Evolutionary conservation across 2,329 filamentous ascomycete species (phyloP), one percentile per base, ranked within the genome.

Genomic region (Penicillium paneum): DNA sequence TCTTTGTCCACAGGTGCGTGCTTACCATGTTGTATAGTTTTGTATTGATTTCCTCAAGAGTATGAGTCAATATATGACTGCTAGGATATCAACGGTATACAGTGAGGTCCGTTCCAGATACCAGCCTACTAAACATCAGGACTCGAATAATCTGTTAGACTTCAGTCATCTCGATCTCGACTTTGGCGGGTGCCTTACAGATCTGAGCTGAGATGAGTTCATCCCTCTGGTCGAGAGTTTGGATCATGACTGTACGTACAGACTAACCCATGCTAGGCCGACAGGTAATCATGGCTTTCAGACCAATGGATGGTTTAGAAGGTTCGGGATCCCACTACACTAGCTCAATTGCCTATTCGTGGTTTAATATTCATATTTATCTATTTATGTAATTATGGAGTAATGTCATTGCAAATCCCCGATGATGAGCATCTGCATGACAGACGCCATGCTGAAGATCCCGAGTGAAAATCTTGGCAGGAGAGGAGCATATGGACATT

Each of bases 381-480:
- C 1, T 28, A 8, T 28, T 3, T 24, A 24, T 28, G 21, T 41
- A 17, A 28, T 17, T 28, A 19, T 29, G 13, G 26, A 26, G 21
- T n/a, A 29, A 32, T 40, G 12, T n/a, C 19, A 15, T 26, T 41
- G 38, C 34, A 31, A 36, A 36, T 52, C 41, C 36, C 45, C 51
- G 32, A 41, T 39, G 31, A 51, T 42, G 39, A 24, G 39, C 31
- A 42, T 38, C 43, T 54, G 52, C 51, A 49, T n/a, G 32, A 48
- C 42, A 51, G 38, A 46, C 8, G n/a, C 29, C 28, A 41, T 48
- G n/a, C 28, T 47, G 51, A 31, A 41, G 45, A 53, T 49, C 45
- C 38, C 12, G 28, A 50, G 39, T 43, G 52, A 45, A 24, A 26
- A 39, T 12, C 32, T 49, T 49, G 45, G 45, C 39, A 41, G 44